Evolutionary conservation across 495 filamentous ascomycete species (phyloP), one percentile per base, ranked within the genome.

Genomic region (Trichoderma gamsii): DNA sequence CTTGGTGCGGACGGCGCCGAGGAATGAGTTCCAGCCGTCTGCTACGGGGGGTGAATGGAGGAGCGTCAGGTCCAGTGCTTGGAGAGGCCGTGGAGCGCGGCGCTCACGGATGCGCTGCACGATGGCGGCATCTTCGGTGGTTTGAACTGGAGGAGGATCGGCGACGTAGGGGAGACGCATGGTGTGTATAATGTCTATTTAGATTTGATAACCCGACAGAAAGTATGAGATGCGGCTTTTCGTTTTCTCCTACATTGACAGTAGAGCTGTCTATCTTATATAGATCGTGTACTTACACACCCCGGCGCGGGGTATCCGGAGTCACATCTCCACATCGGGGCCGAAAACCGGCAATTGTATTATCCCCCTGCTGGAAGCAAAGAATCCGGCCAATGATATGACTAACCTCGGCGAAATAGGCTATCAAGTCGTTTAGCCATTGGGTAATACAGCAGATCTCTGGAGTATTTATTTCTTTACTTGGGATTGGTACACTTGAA

Each of bases 11-110:
- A 95, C 83, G 51, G 91, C 87, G 49, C 87, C 87, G 18, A 93
- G 81, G 77, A 95, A 92, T 41, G 85, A 79, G 79, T 93, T 93
- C 89, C 90, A 95, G 2, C 91, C 91, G 72, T 91, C 85, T 2
- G 91, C 87, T 0, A 94, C 80, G 3, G 86, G 79, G 35, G 87
- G 90, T 9, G 87, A 84, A 79, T 94, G 91, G 4, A 94, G 80
- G 9, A 94, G 85, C 1, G 91, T 79, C 6, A 88, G 86, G 77
- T 95, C 91, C 13, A 93, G 83, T 0, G 86, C 81, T 59, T 91
- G 85, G 13, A 93, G 84, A 0, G 84, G 84, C 27, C 86, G 83
- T 15, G 88, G 84, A 1, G 80, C 81, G 27, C 90, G 86, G 35
- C 90, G 87, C 27, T 85, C 85, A 43, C 81, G 79, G 67, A 92